Conservation (phyloP, 257 asterid genomes). For the Plantago ovata region DNA sequence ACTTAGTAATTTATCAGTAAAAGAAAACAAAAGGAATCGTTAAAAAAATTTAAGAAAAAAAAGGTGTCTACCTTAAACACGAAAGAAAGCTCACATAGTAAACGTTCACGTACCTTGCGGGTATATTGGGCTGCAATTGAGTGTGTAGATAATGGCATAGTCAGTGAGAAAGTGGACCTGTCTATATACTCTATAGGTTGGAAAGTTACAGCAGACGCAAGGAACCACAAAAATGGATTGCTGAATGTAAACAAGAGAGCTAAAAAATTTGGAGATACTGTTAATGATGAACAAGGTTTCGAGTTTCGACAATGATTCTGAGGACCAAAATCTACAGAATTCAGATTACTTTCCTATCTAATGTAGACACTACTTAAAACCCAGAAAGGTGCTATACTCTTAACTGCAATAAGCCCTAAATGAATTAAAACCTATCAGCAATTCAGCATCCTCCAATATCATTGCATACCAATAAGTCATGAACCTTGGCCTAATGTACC, state of each 20-base stretch:
- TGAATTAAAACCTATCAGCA: slow-evolving; percentile 23
- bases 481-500: background rate
- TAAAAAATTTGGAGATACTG: background rate
- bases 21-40: background rate
- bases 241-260: slow-evolving; percentile 14
- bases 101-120: slow-evolving; percentile 18
- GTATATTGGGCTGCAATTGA: background rate
- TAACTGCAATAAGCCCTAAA: slow-evolving; percentile 25
- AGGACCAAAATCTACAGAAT: slow-evolving; percentile 26
- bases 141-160: slow-evolving; percentile 4
- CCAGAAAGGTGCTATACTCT: slow-evolving; percentile 18
- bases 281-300: slow-evolving; percentile 19
- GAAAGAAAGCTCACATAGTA: slow-evolving; percentile 7
- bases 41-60: slow-evolving; percentile 11
- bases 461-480: slow-evolving; percentile 30
- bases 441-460: slow-evolving; percentile 24
- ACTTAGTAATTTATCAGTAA: too few relatives aligned
- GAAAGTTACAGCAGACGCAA: slow-evolving; percentile 18
- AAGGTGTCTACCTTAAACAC: slow-evolving; percentile 1
- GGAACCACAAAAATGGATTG: slow-evolving; percentile 19
- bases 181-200: slow-evolving; percentile 6
- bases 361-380: slow-evolving; percentile 26
- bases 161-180: slow-evolving; percentile 8
- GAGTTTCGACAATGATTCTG: slow-evolving; percentile 22
- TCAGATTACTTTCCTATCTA: slow-evolving; percentile 25